Percentiles rank a stretch among this genome's conserved stretches.
Conservation (phyloP, 2,329 filamentous ascomycete genomes). For the Trichoderma lentiforme region DNA sequence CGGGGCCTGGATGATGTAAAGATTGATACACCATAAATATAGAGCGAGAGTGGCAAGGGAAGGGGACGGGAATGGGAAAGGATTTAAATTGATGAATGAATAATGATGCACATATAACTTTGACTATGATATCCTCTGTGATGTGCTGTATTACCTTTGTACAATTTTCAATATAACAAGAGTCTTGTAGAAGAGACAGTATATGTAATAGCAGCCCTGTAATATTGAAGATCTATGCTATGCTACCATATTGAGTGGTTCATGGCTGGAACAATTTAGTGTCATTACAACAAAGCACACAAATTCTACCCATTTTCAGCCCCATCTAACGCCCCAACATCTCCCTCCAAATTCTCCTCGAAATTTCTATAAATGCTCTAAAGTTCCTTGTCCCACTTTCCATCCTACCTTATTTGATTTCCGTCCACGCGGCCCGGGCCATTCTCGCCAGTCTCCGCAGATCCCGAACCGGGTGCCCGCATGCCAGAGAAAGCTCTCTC, state of each 20-base stretch:
- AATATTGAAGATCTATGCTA: background rate
- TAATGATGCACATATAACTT: background rate
- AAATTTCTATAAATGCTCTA: background rate
- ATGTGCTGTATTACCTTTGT: no score
- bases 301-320: background rate
- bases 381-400: background rate
- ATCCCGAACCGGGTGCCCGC: conserved; percentile 52
- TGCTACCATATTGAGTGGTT: background rate
- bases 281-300: background rate
- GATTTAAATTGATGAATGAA: background rate
- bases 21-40: conserved; percentile 17
- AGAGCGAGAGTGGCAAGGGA: background rate
- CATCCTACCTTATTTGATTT: conserved; percentile 28
- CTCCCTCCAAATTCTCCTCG: background rate
- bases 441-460: conserved; percentile 48
- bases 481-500: conserved; percentile 47
- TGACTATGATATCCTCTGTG: background rate
- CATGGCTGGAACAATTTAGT: background rate
- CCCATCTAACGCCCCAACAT: background rate
- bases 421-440: conserved; percentile 50
- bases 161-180: background rate
- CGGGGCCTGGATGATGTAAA: conserved; percentile 26
- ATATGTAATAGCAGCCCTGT: background rate
- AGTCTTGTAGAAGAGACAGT: background rate
- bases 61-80: background rate